phyloP scores from a whole-genome alignment of 2,329 filamentous ascomycete genomes.

The Fusarium illudens region DNA sequence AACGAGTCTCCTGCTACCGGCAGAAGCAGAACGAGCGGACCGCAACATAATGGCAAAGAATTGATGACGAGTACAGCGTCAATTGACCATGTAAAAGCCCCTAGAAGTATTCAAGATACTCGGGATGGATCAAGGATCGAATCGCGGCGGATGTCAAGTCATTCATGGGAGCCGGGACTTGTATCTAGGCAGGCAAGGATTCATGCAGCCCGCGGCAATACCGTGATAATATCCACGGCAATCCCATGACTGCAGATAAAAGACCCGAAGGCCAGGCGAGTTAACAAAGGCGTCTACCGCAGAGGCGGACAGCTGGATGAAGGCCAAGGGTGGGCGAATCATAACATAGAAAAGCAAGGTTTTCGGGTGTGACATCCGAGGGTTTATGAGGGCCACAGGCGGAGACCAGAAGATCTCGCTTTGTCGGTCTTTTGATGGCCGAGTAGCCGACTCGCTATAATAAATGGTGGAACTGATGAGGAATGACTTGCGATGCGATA shows the following conservation, averaged over 20 bases:
- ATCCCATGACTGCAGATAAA: not conserved
- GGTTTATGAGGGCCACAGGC: not conserved
- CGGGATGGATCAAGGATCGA: not conserved
- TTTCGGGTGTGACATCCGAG: constrained; percentile 10
- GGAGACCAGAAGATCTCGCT: not conserved
- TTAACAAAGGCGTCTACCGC: not conserved
- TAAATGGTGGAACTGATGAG: not conserved
- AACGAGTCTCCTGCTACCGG: not conserved
- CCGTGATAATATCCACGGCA: constrained; percentile 3
- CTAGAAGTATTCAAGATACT: too few relatives aligned
- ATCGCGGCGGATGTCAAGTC: not conserved
- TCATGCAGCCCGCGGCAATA: not conserved
- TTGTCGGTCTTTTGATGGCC: not conserved
- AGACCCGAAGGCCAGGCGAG: not conserved
- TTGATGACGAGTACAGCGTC: not conserved
- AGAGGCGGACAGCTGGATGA: not conserved
- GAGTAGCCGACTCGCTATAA: constrained; percentile 5
- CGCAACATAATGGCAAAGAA: constrained; percentile 2
- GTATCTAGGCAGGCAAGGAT: not conserved
- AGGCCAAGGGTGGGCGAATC: not conserved
- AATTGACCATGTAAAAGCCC: not conserved
- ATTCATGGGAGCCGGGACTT: not conserved
- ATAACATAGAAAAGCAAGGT: too few relatives aligned
- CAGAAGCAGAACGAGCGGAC: not conserved
- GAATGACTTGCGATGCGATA: not conserved